Percentiles rank a stretch among this genome's conserved stretches.
These are phyloP conservation scores for Smallanthus sonchifolius DNA, from an alignment of 129 eudicot genomes.

Conservation along the genomic window DNA sequence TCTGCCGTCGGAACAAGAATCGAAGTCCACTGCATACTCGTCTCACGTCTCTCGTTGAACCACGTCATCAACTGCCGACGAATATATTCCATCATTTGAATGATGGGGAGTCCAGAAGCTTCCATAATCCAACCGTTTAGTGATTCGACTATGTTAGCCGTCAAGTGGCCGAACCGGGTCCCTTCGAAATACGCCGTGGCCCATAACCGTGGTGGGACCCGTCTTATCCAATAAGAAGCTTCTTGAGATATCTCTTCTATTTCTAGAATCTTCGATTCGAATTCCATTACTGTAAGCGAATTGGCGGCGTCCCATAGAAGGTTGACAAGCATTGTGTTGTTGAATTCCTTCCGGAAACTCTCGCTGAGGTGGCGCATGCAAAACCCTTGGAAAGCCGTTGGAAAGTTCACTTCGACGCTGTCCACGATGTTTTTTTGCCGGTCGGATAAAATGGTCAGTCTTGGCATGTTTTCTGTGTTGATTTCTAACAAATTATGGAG, in stretches of 20 bases:
- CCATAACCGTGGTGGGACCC: slow-evolving; percentile 73
- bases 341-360: slow-evolving; percentile 75
- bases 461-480: slow-evolving; percentile 87
- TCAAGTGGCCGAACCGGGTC: slow-evolving; percentile 72
- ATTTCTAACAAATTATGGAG: slow-evolving; percentile 64
- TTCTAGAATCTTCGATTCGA: slow-evolving; percentile 57
- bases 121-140: slow-evolving; percentile 66
- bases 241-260: slow-evolving; percentile 74
- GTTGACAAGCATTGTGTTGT: slow-evolving; percentile 61
- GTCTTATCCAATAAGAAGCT: slow-evolving; percentile 74
- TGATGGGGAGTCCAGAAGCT: slow-evolving; percentile 85
- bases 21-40: slow-evolving; percentile 87
- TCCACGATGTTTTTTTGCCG: slow-evolving; percentile 69
- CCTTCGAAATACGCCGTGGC: slow-evolving; percentile 93
- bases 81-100: slow-evolving; percentile 87
- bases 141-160: slow-evolving; percentile 71
- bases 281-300: slow-evolving; percentile 69
- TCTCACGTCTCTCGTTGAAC: slow-evolving; percentile 83
- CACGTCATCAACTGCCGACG: slow-evolving; percentile 83
- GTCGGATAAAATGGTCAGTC: slow-evolving; percentile 78
- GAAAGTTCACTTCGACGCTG: slow-evolving; percentile 79
- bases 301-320: slow-evolving; percentile 78
- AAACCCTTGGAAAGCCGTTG: slow-evolving; percentile 84
- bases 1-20: slow-evolving; percentile 80
- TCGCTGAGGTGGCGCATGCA: slow-evolving; percentile 83